phyloP scores from a whole-genome alignment of 805 yeast species.

The Wickerhamomyces rabaulensis region DNA sequence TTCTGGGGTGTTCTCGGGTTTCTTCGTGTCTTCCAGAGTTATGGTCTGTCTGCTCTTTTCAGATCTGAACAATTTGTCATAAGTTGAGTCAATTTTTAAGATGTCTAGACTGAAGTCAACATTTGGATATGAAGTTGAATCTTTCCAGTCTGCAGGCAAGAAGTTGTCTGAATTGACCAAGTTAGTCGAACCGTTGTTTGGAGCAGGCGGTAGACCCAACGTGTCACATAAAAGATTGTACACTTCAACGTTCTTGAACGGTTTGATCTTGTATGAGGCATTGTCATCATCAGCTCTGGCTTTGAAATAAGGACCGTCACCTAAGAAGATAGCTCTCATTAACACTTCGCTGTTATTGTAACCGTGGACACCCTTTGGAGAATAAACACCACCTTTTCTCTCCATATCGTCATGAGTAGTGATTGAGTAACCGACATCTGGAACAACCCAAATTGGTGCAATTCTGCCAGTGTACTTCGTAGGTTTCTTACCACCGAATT shows the following conservation, averaged over 20 bases:
- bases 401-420: constrained; percentile 57
- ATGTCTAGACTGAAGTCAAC: constrained; percentile 38
- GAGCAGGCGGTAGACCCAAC: constrained; percentile 43
- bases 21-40: constrained; percentile 9
- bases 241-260: constrained; percentile 69
- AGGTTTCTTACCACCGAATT: constrained; percentile 23
- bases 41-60: constrained; percentile 10
- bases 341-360: constrained; percentile 70
- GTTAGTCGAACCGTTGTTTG: constrained; percentile 51
- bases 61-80: constrained; percentile 36
- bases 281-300: constrained; percentile 9
- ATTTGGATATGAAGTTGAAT: constrained; percentile 42
- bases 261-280: constrained; percentile 35
- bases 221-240: constrained; percentile 73
- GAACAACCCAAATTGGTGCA: constrained; percentile 84
- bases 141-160: constrained; percentile 43
- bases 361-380: constrained; percentile 69
- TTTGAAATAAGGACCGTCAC: constrained; percentile 73
- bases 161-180: constrained; percentile 24
- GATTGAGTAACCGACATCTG: constrained; percentile 74
- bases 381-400: constrained; percentile 16
- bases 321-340: constrained; percentile 81
- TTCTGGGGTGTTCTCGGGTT: not conserved
- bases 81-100: constrained; percentile 43
- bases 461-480: constrained; percentile 48